These are phyloP conservation scores for Gypsophila paniculata DNA, from an alignment of 179 eudicot genomes.

Conservation along the genomic window DNA sequence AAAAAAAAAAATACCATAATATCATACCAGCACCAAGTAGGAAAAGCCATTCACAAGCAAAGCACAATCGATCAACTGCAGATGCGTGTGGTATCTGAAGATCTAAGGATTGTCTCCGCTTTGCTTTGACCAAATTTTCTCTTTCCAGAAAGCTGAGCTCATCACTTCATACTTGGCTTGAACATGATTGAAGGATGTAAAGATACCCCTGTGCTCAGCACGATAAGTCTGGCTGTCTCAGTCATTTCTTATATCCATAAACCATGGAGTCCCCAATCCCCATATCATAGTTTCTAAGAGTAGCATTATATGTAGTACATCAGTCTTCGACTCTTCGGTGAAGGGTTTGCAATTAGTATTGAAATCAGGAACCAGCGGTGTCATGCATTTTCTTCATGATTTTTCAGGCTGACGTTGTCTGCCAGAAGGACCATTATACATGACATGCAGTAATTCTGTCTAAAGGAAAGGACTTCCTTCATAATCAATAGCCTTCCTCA, in stretches of 20 bases:
- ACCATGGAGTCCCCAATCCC: background rate
- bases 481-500: slow-evolving; percentile 35
- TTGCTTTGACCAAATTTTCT: background rate
- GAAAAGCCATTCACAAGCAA: background rate
- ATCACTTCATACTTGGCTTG: background rate
- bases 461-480: slow-evolving; percentile 21
- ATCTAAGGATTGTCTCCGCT: background rate
- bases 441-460: background rate
- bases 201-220: too few species aligned
- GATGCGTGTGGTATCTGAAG: background rate
- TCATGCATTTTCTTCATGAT: background rate
- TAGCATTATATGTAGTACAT: background rate
- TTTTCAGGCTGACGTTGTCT: background rate
- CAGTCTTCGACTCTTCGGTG: background rate
- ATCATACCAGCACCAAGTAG: background rate
- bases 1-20: background rate
- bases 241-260: background rate
- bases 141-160: background rate
- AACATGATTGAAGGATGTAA: background rate
- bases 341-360: background rate
- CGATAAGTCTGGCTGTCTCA: background rate
- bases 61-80: background rate
- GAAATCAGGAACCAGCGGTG: background rate
- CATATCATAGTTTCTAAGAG: background rate
- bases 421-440: background rate